Base-by-base conservation (phyloP, 148 eudicot species). In the Vaccinium myrtillus region DNA sequence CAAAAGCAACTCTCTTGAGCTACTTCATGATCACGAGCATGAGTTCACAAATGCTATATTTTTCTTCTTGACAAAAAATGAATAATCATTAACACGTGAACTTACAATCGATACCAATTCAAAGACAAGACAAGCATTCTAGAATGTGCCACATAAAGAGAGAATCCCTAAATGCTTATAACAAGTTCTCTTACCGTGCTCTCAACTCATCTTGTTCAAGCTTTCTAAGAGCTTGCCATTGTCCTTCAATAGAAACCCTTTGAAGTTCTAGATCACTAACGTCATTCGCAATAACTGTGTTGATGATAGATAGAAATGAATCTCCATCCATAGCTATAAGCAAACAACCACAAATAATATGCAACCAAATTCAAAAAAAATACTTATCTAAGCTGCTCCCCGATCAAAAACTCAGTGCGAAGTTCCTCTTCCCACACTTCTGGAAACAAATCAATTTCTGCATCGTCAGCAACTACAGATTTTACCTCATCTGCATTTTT, bases 311-410 rank as follows among this genome's bases (percentile, higher is more conserved):
- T 14, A 50, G 4, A 78, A 87, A 77, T 39, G 84, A 83, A 70
- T 54, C 63, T 78, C 30, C 63, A 85, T 88, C 91, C 86, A 93
- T 75, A 69, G 78, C 78, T 12, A 56, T 15, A 0, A 39, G 43
- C 43, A 16, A 56, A 56, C 51, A 69, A 11, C 10, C 11, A 83
- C 27, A 80, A 59, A 25, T 80, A 63, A 30, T 19, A 30, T 43
- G 46, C 11, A 76, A 69, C 48, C 58, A 39, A 39, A 39, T 39
- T 39, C 1, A 53, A 55, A 50, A 50, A 8, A 83, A 83, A 88
- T 88, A 90, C 95, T 91, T 91, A 94, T 93, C 98, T 93, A 71
- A 96, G 92, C 83, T 96, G 92, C 85, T 91, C 92, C 30, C 84
- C 83, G 55, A 93, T 94, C 85, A 87, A 70, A 21, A 63, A 80